Percentiles rank a stretch among this genome's conserved stretches.
Conservation (phyloP, 2,329 filamentous ascomycete genomes). For the Waltergamsia citrina region DNA sequence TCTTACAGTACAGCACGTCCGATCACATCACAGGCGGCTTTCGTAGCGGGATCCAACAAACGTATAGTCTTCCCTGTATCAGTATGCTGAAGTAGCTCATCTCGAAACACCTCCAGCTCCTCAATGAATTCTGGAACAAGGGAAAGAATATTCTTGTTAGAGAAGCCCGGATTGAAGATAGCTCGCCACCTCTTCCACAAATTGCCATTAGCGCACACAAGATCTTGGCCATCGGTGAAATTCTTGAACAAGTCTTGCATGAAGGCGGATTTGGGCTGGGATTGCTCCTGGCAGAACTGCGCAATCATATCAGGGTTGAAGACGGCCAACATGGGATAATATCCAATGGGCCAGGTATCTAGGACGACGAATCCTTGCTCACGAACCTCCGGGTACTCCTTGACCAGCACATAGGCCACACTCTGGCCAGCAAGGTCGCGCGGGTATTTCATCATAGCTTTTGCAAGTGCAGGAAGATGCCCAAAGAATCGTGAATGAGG, state of each 20-base stretch:
- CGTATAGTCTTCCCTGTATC: neutral
- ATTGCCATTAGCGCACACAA: neutral
- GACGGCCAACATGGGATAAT: neutral
- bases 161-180: neutral
- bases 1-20: neutral
- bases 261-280: neutral
- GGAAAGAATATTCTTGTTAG: constrained; percentile 1
- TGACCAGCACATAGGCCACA: neutral
- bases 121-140: neutral
- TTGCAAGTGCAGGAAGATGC: neutral
- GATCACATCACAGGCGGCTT: neutral
- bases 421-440: neutral
- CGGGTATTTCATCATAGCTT: neutral
- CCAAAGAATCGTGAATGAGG: neutral
- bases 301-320: neutral
- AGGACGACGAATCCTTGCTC: neutral
- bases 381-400: neutral
- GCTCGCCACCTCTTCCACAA: constrained; percentile 1
- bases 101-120: neutral
- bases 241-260: neutral
- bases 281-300: neutral
- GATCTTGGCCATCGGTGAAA: neutral
- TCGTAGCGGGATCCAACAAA: neutral
- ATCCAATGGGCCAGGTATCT: neutral
- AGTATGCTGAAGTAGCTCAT: neutral